These are phyloP conservation scores for Sanguinoderma infundibulare DNA, from an alignment of 1,284 basidiomycete genomes.

Conservation along the genomic window DNA sequence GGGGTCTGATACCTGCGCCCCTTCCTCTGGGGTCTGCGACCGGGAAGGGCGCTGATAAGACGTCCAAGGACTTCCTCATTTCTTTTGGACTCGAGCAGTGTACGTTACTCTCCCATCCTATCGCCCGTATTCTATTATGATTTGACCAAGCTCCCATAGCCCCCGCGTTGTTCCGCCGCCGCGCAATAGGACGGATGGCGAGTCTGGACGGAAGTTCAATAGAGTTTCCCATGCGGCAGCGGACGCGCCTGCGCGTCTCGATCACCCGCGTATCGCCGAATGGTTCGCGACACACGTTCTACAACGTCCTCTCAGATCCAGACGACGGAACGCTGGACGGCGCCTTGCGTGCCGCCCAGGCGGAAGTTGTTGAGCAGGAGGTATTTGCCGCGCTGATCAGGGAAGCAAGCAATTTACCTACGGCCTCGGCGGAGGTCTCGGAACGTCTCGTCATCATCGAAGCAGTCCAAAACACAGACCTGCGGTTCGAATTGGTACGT, in stretches of 20 bases:
- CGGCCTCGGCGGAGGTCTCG: constrained; percentile 73
- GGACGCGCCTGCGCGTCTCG: constrained; percentile 61
- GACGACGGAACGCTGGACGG: constrained; percentile 50
- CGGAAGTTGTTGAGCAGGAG: constrained; percentile 77
- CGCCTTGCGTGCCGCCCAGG: constrained; percentile 61
- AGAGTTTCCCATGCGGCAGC: constrained; percentile 66
- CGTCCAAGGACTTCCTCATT: constrained; percentile 78
- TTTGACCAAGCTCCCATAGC: constrained; percentile 47
- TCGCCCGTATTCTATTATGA: neutral
- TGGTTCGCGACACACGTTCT: constrained; percentile 39
- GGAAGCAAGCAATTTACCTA: constrained; percentile 73
- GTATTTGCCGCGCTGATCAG: constrained; percentile 72
- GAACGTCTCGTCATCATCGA: constrained; percentile 77
- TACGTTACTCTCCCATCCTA: constrained; percentile 33
- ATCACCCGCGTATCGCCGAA: constrained; percentile 42
- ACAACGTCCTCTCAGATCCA: constrained; percentile 41
- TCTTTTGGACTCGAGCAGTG: constrained; percentile 82
- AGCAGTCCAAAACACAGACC: constrained; percentile 67
- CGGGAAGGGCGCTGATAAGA: constrained; percentile 76
- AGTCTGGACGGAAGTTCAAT: constrained; percentile 49
- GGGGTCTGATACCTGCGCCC: constrained; percentile 78
- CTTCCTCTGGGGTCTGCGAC: constrained; percentile 67
- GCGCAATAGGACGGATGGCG: constrained; percentile 70
- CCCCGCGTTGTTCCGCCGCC: constrained; percentile 59
- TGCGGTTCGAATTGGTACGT: constrained; percentile 70